Conservation (phyloP, 805 yeast genomes). For the Wickerhamiella musiphila region DNA sequence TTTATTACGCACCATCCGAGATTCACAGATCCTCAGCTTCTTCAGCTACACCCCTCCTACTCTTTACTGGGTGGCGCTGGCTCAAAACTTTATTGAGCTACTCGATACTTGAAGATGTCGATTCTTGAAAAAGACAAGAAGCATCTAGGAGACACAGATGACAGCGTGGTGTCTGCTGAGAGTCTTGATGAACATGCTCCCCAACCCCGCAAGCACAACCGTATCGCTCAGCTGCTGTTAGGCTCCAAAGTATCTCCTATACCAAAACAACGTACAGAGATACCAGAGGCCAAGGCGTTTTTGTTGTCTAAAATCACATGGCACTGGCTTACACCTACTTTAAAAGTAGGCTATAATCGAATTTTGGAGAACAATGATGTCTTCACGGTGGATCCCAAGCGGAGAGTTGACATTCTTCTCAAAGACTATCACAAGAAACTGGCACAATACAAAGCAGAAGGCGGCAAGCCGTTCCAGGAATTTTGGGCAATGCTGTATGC, state of each 20-base stretch:
- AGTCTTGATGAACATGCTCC: neutral
- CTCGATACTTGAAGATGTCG: too few relatives aligned
- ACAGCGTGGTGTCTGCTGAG: neutral
- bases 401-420: slow-evolving; percentile 9
- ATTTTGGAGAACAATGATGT: slow-evolving; percentile 15
- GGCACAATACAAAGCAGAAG: slow-evolving; percentile 3
- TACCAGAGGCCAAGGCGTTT: slow-evolving; percentile 20
- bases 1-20: too few relatives aligned
- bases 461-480: slow-evolving; percentile 9
- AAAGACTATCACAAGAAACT: slow-evolving; percentile 9
- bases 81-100: too few relatives aligned
- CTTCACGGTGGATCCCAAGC: slow-evolving; percentile 8
- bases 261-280: slow-evolving; percentile 9
- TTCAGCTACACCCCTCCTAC: too few relatives aligned
- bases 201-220: slow-evolving; percentile 8
- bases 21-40: too few relatives aligned
- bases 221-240: slow-evolving; percentile 6
- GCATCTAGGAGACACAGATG: too few relatives aligned
- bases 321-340: slow-evolving; percentile 37
- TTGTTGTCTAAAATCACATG: slow-evolving; percentile 28
- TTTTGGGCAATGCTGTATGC: slow-evolving; percentile 14
- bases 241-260: slow-evolving; percentile 12
- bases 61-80: too few relatives aligned
- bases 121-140: too few relatives aligned
- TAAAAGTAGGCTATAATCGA: slow-evolving; percentile 20